phyloP scores from a whole-genome alignment of 257 asterid genomes.

The Jacaranda mimosifolia region DNA sequence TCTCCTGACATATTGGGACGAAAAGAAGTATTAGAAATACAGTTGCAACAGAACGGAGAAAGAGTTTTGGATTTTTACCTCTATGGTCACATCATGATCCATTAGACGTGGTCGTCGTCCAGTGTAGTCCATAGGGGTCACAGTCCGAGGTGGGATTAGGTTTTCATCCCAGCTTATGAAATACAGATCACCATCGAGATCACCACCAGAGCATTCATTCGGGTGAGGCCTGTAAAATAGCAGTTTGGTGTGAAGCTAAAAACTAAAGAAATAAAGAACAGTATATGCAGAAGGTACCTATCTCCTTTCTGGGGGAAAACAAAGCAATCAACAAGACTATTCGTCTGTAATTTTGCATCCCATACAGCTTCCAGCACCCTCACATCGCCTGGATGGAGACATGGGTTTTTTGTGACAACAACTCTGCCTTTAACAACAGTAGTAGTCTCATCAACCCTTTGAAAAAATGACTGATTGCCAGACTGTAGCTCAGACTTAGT shows the following conservation, averaged over 20 bases:
- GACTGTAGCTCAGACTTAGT: constrained; percentile 56
- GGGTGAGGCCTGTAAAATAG: constrained; percentile 88
- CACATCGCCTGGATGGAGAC: constrained; percentile 97
- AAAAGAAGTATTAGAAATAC: constrained; percentile 11
- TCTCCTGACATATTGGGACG: constrained; percentile 67
- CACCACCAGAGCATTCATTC: constrained; percentile 98
- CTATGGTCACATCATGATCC: constrained; percentile 88
- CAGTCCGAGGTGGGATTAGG: constrained; percentile 73
- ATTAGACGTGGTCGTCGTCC: constrained; percentile 82
- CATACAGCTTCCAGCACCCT: constrained; percentile 91
- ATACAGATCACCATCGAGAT: constrained; percentile 95
- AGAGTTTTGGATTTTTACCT: constrained; percentile 53
- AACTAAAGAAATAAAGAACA: constrained; percentile 24
- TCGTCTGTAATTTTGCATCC: constrained; percentile 59
- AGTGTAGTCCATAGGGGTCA: constrained; percentile 92
- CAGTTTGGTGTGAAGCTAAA: not conserved
- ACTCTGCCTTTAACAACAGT: constrained; percentile 75
- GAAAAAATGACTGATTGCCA: constrained; percentile 55
- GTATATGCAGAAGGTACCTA: constrained; percentile 51
- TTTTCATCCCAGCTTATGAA: constrained; percentile 89
- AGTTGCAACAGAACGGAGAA: constrained; percentile 23
- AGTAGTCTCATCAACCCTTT: constrained; percentile 66
- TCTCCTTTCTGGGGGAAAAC: constrained; percentile 92
- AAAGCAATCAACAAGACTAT: constrained; percentile 75
- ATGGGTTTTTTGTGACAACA: constrained; percentile 90